These are phyloP conservation scores for Rhynchospora tenuis DNA, from an alignment of 176 grass and related monocot genomes.

Conservation along the genomic window DNA sequence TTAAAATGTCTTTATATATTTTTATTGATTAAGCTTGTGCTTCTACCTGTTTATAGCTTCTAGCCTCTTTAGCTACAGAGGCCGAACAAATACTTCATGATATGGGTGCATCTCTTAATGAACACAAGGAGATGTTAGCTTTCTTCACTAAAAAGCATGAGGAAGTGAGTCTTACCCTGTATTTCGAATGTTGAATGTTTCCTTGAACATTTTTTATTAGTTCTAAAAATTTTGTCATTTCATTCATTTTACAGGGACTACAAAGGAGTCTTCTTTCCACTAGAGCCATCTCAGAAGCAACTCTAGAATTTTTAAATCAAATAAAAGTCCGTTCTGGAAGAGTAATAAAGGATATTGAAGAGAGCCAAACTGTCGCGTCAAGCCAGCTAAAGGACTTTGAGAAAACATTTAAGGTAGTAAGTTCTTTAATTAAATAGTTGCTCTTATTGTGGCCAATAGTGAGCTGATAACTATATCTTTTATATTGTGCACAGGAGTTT, in stretches of 20 bases:
- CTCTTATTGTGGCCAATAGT: background rate
- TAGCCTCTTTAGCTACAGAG: slow-evolving; percentile 55
- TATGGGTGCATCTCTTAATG: slow-evolving; percentile 44
- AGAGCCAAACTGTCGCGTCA: slow-evolving; percentile 39
- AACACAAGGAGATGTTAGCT: slow-evolving; percentile 49
- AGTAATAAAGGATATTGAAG: slow-evolving; percentile 43
- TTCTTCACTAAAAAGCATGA: slow-evolving; percentile 54
- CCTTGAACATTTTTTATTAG: slow-evolving; percentile 13
- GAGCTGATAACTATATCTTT: background rate
- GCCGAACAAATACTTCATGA: slow-evolving; percentile 49
- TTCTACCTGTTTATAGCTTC: slow-evolving; percentile 43
- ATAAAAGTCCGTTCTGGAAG: slow-evolving; percentile 33
- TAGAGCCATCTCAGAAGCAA: slow-evolving; percentile 64
- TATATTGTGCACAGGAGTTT: slow-evolving; percentile 41
- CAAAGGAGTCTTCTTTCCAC: slow-evolving; percentile 59
- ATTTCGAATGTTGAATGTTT: background rate
- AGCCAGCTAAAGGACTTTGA: slow-evolving; percentile 48
- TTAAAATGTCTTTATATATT: background rate
- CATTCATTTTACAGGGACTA: slow-evolving; percentile 32
- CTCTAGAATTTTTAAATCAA: slow-evolving; percentile 46
- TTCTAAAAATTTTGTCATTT: background rate
- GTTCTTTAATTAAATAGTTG: background rate
- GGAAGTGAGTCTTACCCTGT: slow-evolving; percentile 35
- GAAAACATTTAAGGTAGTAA: slow-evolving; percentile 59
- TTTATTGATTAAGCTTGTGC: slow-evolving; percentile 20